Evolutionary conservation across 2,329 filamentous ascomycete species (phyloP).

Genomic region (Lachnellula occidentalis): DNA sequence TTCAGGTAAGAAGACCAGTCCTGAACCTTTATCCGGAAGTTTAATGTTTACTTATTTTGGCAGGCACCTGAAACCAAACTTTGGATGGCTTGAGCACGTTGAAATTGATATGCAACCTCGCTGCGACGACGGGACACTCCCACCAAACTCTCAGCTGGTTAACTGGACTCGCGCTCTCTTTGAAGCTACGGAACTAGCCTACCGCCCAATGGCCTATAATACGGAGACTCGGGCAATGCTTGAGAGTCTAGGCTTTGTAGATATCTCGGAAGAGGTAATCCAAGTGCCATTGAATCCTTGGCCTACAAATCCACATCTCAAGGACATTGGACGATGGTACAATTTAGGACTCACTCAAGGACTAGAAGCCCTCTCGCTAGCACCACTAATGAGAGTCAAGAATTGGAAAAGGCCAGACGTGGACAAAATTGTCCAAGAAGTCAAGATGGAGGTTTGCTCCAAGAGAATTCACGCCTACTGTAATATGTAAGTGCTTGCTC

Average conservation of each 20-base stretch:
- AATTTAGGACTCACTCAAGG: constrained; percentile 71
- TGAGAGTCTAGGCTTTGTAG: constrained; percentile 67
- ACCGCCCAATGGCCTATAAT: constrained; percentile 62
- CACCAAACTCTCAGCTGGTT: constrained; percentile 50
- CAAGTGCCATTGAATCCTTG: constrained; percentile 70
- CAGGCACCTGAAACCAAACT: constrained; percentile 71
- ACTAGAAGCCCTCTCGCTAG: constrained; percentile 67
- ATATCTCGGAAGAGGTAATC: constrained; percentile 67
- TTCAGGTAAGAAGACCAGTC: constrained; percentile 46
- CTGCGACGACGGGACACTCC: constrained; percentile 61
- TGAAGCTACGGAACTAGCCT: constrained; percentile 59
- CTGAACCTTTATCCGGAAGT: not conserved
- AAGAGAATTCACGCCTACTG: constrained; percentile 68
- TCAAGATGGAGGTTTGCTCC: constrained; percentile 63
- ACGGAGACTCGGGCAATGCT: constrained; percentile 55
- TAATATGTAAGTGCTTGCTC: constrained; percentile 58
- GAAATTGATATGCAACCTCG: constrained; percentile 80
- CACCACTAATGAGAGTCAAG: constrained; percentile 63
- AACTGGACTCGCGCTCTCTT: constrained; percentile 67
- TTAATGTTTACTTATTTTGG: constrained; percentile 13
- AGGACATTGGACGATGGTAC: constrained; percentile 75
- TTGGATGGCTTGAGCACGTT: constrained; percentile 76
- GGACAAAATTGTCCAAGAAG: constrained; percentile 53
- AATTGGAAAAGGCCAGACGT: constrained; percentile 59
- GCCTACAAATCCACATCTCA: constrained; percentile 57